Conservation (phyloP, 441 rosid genomes). For the Croton laevigatus region DNA sequence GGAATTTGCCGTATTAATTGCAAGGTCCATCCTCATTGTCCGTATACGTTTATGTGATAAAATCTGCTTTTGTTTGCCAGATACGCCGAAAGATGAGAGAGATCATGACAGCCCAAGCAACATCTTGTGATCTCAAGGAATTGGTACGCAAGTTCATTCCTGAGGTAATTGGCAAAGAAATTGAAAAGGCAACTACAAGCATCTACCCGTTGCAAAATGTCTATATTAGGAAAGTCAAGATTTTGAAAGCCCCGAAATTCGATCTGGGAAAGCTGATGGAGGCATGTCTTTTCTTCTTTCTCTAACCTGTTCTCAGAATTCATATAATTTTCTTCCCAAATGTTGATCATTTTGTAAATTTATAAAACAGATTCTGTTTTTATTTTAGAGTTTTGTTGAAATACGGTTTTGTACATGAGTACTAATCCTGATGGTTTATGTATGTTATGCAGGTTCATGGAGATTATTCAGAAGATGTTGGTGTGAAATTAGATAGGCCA, state of each 20-base stretch:
- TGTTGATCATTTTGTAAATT: neutral
- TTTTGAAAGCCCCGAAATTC: slow-evolving; percentile 83
- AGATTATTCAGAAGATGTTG: slow-evolving; percentile 80
- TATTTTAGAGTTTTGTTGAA: too few species aligned
- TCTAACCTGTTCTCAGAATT: too few species aligned
- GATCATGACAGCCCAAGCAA: slow-evolving; percentile 60
- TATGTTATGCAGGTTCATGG: slow-evolving; percentile 63
- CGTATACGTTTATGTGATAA: neutral
- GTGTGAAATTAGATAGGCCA: slow-evolving; percentile 77
- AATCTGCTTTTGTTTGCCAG: slow-evolving; percentile 28
- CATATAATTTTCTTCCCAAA: neutral
- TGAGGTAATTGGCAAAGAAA: slow-evolving; percentile 63
- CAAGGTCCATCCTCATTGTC: neutral
- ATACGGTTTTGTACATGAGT: neutral
- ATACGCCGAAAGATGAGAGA: slow-evolving; percentile 78
- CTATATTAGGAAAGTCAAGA: slow-evolving; percentile 75
- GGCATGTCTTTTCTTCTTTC: slow-evolving; percentile 23
- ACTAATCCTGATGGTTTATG: neutral
- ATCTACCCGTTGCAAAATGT: slow-evolving; percentile 80
- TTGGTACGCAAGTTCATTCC: slow-evolving; percentile 70
- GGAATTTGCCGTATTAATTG: neutral
- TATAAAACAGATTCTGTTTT: too few species aligned
- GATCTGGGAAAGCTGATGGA: slow-evolving; percentile 93
- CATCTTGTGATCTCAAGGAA: slow-evolving; percentile 71
- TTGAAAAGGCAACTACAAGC: slow-evolving; percentile 66